These are phyloP conservation scores for Lithospermum erythrorhizon DNA, from an alignment of 257 asterid species.

Conservation along the genomic window DNA sequence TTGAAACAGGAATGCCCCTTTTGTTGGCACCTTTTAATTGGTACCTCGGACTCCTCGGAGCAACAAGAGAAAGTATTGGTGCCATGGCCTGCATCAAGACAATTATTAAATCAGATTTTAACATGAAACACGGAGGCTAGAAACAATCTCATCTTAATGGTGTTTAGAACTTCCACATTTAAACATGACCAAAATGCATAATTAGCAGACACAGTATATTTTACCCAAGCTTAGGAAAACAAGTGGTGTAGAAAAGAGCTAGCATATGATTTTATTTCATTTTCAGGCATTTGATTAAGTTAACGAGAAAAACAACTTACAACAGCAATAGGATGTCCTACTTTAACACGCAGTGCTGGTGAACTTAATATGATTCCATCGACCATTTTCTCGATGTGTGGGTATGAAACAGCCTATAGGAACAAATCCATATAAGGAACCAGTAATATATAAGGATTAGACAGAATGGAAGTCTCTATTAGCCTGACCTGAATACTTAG, in stretches of 20 bases:
- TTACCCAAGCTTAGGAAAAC: too few species aligned
- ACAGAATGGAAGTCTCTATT: background rate
- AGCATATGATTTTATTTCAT: too few species aligned
- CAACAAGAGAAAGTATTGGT: conserved; percentile 82
- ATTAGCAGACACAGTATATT: background rate
- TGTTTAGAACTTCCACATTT: background rate
- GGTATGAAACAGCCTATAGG: conserved; percentile 70
- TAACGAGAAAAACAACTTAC: conserved; percentile 32
- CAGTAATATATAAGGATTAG: background rate
- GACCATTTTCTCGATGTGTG: conserved; percentile 65
- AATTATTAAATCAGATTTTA: background rate
- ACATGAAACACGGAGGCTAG: background rate
- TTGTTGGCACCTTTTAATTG: conserved; percentile 98
- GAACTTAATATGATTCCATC: conserved; percentile 93
- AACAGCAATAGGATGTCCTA: conserved; percentile 90
- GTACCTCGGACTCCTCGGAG: conserved; percentile 89
- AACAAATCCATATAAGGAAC: conserved; percentile 7
- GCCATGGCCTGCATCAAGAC: conserved; percentile 61
- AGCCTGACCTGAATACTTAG: conserved; percentile 76
- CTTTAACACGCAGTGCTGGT: conserved; percentile 97
- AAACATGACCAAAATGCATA: background rate
- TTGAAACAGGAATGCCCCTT: conserved; percentile 89
- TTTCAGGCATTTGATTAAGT: background rate
- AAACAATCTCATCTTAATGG: background rate
- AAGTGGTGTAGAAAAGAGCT: too few species aligned